A percentile compares a stretch with the other conserved stretches of the same genome.
phyloP scores from a whole-genome alignment of 108 stramenopile genomes.

The Pseudonitzschia pungens region DNA sequence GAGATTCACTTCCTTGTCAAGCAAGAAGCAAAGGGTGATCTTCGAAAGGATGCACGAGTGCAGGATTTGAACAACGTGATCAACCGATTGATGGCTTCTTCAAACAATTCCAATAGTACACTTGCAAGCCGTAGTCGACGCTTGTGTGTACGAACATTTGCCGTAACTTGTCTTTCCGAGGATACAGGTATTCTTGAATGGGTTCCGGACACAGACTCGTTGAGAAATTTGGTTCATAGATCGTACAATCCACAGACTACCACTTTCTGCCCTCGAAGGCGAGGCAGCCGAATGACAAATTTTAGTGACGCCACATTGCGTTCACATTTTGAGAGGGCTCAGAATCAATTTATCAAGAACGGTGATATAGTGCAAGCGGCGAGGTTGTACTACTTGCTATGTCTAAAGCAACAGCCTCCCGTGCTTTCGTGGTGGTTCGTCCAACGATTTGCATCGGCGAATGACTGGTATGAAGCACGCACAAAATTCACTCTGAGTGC shows the following conservation, averaged over 20 bases:
- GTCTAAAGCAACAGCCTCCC: slow-evolving; percentile 74
- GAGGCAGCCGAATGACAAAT: slow-evolving; percentile 60
- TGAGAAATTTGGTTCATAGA: slow-evolving; percentile 71
- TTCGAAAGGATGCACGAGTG: slow-evolving; percentile 98
- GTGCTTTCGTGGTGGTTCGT: slow-evolving; percentile 97
- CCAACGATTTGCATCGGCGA: slow-evolving; percentile 85
- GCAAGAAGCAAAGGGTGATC: slow-evolving; percentile 96
- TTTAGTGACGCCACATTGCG: slow-evolving; percentile 64
- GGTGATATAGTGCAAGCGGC: slow-evolving; percentile 64
- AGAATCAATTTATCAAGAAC: slow-evolving; percentile 72
- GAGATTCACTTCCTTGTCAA: slow-evolving; percentile 96
- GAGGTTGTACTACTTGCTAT: slow-evolving; percentile 61
- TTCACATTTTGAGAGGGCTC: slow-evolving; percentile 59
- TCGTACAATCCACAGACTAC: slow-evolving; percentile 86
- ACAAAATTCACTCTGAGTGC: slow-evolving; percentile 88
- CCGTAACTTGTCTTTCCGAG: slow-evolving; percentile 96
- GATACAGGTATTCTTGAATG: slow-evolving; percentile 98
- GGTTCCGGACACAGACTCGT: slow-evolving; percentile 89
- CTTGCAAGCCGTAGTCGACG: slow-evolving; percentile 22
- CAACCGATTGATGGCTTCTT: slow-evolving; percentile 86
- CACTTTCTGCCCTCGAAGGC: slow-evolving; percentile 43
- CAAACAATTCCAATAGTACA: slow-evolving; percentile 43
- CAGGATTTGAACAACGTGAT: slow-evolving; percentile 97
- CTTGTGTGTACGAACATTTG: slow-evolving; percentile 86
- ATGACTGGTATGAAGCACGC: slow-evolving; percentile 96